Evolutionary conservation across 805 yeast species (phyloP).

Genomic region (Candida palmyrensis): DNA sequence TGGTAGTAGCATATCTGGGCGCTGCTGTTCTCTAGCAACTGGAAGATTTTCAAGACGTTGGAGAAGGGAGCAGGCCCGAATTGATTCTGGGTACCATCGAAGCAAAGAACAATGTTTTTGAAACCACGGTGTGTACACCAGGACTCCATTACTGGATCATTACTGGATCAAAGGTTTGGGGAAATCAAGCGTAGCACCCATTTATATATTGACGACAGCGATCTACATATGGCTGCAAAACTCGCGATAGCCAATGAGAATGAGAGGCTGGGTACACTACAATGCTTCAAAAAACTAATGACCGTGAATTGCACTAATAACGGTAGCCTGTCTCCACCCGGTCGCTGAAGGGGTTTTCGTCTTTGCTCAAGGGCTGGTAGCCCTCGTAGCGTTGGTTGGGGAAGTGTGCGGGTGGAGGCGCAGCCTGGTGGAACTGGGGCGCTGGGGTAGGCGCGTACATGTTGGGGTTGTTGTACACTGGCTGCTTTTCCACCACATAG

Average conservation of each 20-base stretch:
- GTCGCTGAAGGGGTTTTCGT: constrained; percentile 4
- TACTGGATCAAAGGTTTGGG: background rate
- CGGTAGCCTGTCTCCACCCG: background rate
- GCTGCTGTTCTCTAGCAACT: constrained; percentile 44
- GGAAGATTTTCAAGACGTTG: constrained; percentile 49
- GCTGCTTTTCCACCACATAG: constrained; percentile 2
- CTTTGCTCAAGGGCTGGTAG: constrained; percentile 3
- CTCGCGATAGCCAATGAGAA: too few species aligned
- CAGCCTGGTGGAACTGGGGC: constrained; percentile 1
- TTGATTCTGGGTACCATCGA: constrained; percentile 59
- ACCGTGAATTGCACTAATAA: background rate
- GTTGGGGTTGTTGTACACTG: constrained; percentile 4
- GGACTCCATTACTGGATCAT: too few species aligned
- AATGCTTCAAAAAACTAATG: too few species aligned
- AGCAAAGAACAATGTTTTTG: constrained; percentile 46
- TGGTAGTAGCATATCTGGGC: constrained; percentile 58
- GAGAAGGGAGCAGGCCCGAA: constrained; percentile 54
- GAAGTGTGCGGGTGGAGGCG: constrained; percentile 5
- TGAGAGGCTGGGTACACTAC: too few species aligned
- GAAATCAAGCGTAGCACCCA: background rate
- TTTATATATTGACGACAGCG: too few species aligned
- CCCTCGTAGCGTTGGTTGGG: constrained; percentile 4
- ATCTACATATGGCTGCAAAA: too few species aligned
- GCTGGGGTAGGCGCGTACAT: constrained; percentile 3
- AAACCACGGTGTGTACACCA: too few species aligned